phyloP scores from a whole-genome alignment of 805 yeast species.

The Yueomyces sinensis region DNA sequence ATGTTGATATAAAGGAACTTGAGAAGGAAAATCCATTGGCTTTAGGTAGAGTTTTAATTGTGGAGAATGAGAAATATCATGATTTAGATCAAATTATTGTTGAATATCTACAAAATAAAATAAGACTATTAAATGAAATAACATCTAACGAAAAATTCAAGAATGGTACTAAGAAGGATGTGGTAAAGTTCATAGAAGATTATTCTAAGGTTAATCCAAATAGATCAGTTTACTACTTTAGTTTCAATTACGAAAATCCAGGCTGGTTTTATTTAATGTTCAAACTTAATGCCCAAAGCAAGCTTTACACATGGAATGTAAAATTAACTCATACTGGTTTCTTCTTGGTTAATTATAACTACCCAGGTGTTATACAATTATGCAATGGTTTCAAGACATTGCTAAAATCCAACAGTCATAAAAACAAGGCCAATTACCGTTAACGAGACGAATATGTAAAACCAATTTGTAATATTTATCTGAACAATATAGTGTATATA shows the following conservation, averaged over 20 bases:
- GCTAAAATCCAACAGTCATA: slow-evolving; percentile 24
- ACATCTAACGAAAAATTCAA: slow-evolving; percentile 79
- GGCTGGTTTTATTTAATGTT: slow-evolving; percentile 88
- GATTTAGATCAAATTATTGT: slow-evolving; percentile 92
- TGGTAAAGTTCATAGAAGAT: slow-evolving; percentile 73
- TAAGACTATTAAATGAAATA: slow-evolving; percentile 74
- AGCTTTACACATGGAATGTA: slow-evolving; percentile 77
- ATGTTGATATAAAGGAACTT: slow-evolving; percentile 71
- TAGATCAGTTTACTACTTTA: slow-evolving; percentile 81
- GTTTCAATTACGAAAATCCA: slow-evolving; percentile 79
- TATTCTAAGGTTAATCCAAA: slow-evolving; percentile 86
- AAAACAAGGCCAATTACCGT: slow-evolving; percentile 4
- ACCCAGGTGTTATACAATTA: slow-evolving; percentile 78
- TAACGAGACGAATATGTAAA: too few species aligned
- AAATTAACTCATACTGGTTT: slow-evolving; percentile 83
- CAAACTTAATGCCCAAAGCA: slow-evolving; percentile 60
- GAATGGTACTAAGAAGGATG: slow-evolving; percentile 61
- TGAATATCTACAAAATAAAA: slow-evolving; percentile 73
- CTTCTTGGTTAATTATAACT: slow-evolving; percentile 61
- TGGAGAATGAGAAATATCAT: slow-evolving; percentile 57
- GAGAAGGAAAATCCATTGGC: slow-evolving; percentile 51
- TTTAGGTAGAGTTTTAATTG: slow-evolving; percentile 43
- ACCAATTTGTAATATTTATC: too few species aligned
- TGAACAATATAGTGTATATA: too few species aligned
- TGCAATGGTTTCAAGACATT: slow-evolving; percentile 90